Base-by-base conservation (phyloP, 2,329 filamentous ascomycete species). In the Pseudocercospora pini-densiflorae region DNA sequence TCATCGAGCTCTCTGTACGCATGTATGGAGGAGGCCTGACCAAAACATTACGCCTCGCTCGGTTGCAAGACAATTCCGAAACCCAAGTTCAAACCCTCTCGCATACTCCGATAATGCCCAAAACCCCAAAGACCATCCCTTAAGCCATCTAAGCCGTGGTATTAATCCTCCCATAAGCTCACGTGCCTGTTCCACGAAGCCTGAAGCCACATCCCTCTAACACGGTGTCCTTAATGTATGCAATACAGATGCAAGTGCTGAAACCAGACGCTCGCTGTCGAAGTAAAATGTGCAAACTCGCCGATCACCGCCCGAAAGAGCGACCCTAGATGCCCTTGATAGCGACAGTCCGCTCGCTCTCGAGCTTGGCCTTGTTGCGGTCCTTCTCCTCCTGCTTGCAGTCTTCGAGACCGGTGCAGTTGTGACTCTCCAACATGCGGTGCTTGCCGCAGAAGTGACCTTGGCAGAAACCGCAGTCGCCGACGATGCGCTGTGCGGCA, bases 321-420 rank as follows among this genome's bases (percentile, higher is more conserved):
- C 19, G 43, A 31, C 24, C 29, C 64, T 70, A 97, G 79, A 97
- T 90, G 69, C 94, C 94, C 82, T 92, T 94, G 82, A 98, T 95
- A 75, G 96, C 93, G 70, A 94, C 91, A 55, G 95, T 99, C 77
- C 94, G 87, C 86, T 99, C 94, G 65, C 90, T 88, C 81, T 97
- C 92, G 77, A 99, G 85, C 83, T 96, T 94, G 71, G 93, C 91
- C 66, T 93, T 92, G 79, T 99, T 99, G 72, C 93, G 89, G 79
- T 96, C 93, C 81, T 97, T 93, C 57, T 92, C 94, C 80, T 97
- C 93, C 85, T 97, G 95, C 87, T 97, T 97, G 87, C 94, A 97
- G 82, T 97, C 92, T 84, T 98, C 95, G 64, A 99, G 85, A 47
- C 93, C 93, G 70, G 88, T 89, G 83, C 95, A 99, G 82, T 92